Percentiles rank a stretch among this genome's conserved stretches.
These are phyloP conservation scores for Harrya chromipes DNA, from an alignment of 768 basidiomycete species.

Conservation along the genomic window DNA sequence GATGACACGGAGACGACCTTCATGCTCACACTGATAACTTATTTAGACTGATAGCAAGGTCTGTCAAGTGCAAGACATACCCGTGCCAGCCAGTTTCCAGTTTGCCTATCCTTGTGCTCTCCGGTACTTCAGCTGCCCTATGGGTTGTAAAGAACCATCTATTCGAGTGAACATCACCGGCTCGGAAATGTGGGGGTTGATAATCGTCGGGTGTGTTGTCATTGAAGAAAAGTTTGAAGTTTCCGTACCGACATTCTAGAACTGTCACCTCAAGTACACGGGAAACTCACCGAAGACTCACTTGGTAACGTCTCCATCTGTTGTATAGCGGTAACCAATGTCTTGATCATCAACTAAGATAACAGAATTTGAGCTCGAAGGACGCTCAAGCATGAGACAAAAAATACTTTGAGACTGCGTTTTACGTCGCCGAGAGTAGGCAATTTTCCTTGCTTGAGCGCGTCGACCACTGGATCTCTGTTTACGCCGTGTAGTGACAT, in stretches of 20 bases:
- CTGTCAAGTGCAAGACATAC: slow-evolving; percentile 35
- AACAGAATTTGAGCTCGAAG: background rate
- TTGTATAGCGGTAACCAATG: slow-evolving; percentile 71
- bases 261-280: background rate
- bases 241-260: slow-evolving; percentile 77
- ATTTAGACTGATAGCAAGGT: background rate
- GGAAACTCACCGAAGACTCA: slow-evolving; percentile 32
- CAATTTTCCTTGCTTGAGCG: slow-evolving; percentile 53
- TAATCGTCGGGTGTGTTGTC: slow-evolving; percentile 78
- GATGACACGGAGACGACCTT: slow-evolving; percentile 71
- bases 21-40: slow-evolving; percentile 55
- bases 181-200: slow-evolving; percentile 76
- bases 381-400: background rate
- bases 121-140: slow-evolving; percentile 65
- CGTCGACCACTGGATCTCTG: slow-evolving; percentile 58
- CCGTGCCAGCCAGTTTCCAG: slow-evolving; percentile 72
- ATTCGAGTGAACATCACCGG: slow-evolving; percentile 69
- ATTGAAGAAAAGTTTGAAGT: slow-evolving; percentile 84
- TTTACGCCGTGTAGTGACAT: slow-evolving; percentile 41
- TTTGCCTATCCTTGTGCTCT: slow-evolving; percentile 65
- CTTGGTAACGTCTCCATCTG: slow-evolving; percentile 80
- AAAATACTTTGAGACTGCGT: slow-evolving; percentile 66
- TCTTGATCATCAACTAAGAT: slow-evolving; percentile 67
- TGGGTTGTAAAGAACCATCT: slow-evolving; percentile 84
- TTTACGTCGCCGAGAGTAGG: slow-evolving; percentile 83